Evolutionary conservation across 2,329 filamentous ascomycete genomes (phyloP), one percentile per base, ranked within the genome.

Genomic region (Aspergillus niger): DNA sequence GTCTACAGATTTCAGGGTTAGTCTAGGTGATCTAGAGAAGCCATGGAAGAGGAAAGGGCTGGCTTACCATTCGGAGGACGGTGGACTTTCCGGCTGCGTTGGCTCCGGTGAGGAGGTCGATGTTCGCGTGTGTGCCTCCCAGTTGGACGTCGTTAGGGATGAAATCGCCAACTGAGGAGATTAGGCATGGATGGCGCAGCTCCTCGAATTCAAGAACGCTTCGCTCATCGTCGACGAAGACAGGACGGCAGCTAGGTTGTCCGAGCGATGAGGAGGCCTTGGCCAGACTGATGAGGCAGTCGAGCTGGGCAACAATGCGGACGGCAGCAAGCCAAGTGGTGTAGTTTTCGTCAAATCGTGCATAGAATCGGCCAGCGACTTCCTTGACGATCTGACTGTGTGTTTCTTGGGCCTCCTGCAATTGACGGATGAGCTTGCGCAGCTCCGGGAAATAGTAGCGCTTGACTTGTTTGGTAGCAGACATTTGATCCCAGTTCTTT

Each of bases 41-140:
- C 2, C 11, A 49, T 26, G 6, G 48, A n/a, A 38, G 36, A 20
- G 4, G 26, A 11, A 15, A 47, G n/a, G 43, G 5, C 2, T 76
- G 85, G 78, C 80, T 22, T 24, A 91, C 89, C 95, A 98, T 98
- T 72, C 95, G 88, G 32, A 99, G 84, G 47, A 99, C 87, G 1
- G 95, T 99, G 1, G 95, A 98, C 79, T 99, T 99, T 72, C 95
- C 95, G 52, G 95, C 95, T 8, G 95, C 95, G 72, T 99, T 99
- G 62, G 95, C 95, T 73, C 95, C 95, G 1, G 95, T 99, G 41
- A 99, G 85, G 30, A 99, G 82, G 68, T 91, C 92, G 69, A 99
- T 94, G 70, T 94, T 97, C 56, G 92, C 83, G 7, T 84, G 82
- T 8, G 88, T 82, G 5, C 95, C 95, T 61, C 95, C 95, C 3